Conservation (phyloP, 371 early-diverging fungal species). For the Basidiobolus meristosporus region DNA sequence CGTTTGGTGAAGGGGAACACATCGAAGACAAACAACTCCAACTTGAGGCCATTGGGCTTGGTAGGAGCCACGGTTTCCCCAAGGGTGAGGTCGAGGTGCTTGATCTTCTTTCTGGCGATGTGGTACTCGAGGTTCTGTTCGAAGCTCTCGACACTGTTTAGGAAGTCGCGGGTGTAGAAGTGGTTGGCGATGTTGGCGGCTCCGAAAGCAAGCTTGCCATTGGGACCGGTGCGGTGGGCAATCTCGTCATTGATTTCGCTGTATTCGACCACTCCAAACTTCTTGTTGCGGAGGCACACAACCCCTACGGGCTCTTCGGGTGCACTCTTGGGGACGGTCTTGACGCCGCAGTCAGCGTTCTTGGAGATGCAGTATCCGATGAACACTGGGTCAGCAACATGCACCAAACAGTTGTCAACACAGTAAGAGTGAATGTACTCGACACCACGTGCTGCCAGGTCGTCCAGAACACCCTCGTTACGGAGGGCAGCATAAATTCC, state of each 20-base stretch:
- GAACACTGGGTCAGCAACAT: constrained; percentile 87
- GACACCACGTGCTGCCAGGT: constrained; percentile 55
- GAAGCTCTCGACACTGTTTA: constrained; percentile 60
- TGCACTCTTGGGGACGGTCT: constrained; percentile 67
- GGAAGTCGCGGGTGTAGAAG: constrained; percentile 83
- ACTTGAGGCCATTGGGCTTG: constrained; percentile 85
- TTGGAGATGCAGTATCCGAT: constrained; percentile 67
- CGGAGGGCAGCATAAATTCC: constrained; percentile 74
- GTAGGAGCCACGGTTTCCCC: constrained; percentile 56
- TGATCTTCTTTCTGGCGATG: constrained; percentile 94
- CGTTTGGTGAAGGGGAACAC: constrained; percentile 77
- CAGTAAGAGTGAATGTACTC: constrained; percentile 81
- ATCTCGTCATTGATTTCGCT: constrained; percentile 69
- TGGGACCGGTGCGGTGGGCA: constrained; percentile 37
- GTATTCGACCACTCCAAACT: constrained; percentile 86
- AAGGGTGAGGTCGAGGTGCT: constrained; percentile 53
- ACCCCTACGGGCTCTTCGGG: constrained; percentile 93
- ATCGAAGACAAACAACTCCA: constrained; percentile 87
- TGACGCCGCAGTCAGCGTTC: constrained; percentile 83
- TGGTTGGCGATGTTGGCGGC: constrained; percentile 97
- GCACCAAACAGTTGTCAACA: constrained; percentile 87
- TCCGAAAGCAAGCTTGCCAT: constrained; percentile 54
- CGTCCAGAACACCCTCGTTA: constrained; percentile 49
- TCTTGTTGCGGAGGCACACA: constrained; percentile 65
- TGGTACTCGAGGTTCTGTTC: constrained; percentile 79